Base-by-base conservation (phyloP, 1,284 basidiomycete species). In the Clitocybe nebularis region DNA sequence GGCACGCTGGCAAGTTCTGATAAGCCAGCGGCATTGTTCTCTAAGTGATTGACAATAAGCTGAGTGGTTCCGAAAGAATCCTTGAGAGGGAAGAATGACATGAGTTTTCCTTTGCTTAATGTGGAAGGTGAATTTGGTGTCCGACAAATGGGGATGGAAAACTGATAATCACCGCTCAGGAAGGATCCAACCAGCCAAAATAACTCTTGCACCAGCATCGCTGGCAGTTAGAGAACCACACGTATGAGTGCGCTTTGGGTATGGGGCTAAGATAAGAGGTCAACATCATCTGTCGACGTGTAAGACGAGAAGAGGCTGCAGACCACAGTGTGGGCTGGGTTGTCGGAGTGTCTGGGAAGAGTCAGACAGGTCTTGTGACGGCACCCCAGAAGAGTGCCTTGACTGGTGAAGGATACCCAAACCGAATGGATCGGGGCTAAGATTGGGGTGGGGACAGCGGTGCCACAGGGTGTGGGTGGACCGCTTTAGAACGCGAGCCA, bases 31-130 rank as follows among this genome's bases (percentile, higher is more conserved):
- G 46, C 47, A 53, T 51, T 53, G 45, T 58, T 51, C 55, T 51
- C 48, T 38, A 61, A 53, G 47, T 73, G 69, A 51, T 76, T 66
- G 48, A 82, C 76, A 50, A 91, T 74, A 43, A 96, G 81, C 64
- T 96, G 93, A 0, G 83, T 78, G 0, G 74, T 77, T 33, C 88
- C 87, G 46, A 75, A 75, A 36, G 81, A 72, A 60, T 94, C 90
- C 53, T 81, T 85, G 53, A 96, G 72, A 16, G 83, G 84, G 64
- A 84, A 81, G 68, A 93, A 91, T 39, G 85, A 84, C 57, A 90
- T 52, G 63, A 68, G 64, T 75, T 82, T 64, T 68, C 82, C 73
- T 63, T 84, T 84, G 36, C 85, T 89, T 66, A 53, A 62, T 54
- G 49, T 56, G 63, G 62, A 45, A 56, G 55, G 55, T 66, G 53